phyloP scores from a whole-genome alignment of 73 alveolate species.

The Symbiodinium natans region DNA sequence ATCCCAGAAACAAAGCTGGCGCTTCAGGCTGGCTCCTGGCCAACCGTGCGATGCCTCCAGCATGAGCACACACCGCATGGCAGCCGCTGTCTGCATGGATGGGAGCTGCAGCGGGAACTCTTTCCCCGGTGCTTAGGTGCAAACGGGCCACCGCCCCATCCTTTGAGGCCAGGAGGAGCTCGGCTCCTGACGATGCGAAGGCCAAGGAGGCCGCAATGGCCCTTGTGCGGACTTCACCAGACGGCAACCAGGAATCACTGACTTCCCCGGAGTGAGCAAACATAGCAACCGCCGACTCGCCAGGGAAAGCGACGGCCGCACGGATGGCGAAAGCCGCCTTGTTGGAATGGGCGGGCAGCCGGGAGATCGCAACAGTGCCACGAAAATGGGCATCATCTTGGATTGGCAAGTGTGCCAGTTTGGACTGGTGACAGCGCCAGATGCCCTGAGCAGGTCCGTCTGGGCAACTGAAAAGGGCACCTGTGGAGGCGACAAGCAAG shows the following conservation, averaged over 20 bases:
- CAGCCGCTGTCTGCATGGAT: neutral
- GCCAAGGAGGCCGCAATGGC: slow-evolving; percentile 37
- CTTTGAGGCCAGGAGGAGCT: slow-evolving; percentile 66
- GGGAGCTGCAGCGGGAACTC: slow-evolving; percentile 13
- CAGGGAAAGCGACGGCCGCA: slow-evolving; percentile 58
- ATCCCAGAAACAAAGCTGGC: slow-evolving; percentile 66
- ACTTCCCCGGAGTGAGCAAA: slow-evolving; percentile 33
- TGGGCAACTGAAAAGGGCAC: slow-evolving; percentile 42
- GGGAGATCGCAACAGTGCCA: slow-evolving; percentile 62
- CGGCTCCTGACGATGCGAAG: slow-evolving; percentile 28
- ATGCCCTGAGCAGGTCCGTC: slow-evolving; percentile 11
- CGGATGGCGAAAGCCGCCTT: neutral
- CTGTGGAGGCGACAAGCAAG: slow-evolving; percentile 63
- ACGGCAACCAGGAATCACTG: slow-evolving; percentile 48
- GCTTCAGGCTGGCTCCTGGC: slow-evolving; percentile 40
- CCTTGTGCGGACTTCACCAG: slow-evolving; percentile 70
- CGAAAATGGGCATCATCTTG: slow-evolving; percentile 52
- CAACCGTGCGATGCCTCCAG: slow-evolving; percentile 48
- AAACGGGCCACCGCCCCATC: slow-evolving; percentile 54
- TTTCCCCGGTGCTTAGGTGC: slow-evolving; percentile 31
- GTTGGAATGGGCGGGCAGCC: neutral
- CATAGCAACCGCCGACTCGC: slow-evolving; percentile 29
- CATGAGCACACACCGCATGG: slow-evolving; percentile 62
- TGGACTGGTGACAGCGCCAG: slow-evolving; percentile 56
- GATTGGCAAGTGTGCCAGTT: slow-evolving; percentile 15